These are phyloP conservation scores for Glomus cerebriforme DNA, from an alignment of 192 early-diverging fungal species.

Conservation along the genomic window DNA sequence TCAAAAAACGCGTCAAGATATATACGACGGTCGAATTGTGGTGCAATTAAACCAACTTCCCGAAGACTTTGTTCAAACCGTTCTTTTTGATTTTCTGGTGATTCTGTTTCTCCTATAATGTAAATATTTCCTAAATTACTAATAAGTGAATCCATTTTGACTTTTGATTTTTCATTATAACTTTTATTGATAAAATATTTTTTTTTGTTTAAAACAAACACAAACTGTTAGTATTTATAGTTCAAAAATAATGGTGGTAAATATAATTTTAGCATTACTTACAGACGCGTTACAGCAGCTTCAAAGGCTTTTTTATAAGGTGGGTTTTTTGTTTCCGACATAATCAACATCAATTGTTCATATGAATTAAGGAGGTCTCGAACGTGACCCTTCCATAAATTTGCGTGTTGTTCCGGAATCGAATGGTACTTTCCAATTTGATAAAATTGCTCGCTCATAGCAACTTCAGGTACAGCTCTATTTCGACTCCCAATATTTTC, in stretches of 20 bases:
- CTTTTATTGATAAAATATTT: not conserved
- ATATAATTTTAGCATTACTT: not conserved
- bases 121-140: not conserved
- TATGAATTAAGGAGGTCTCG: not conserved
- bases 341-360: not conserved
- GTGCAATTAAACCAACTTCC: not conserved
- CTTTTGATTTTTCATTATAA: slow-evolving; percentile 3
- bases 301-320: slow-evolving; percentile 29
- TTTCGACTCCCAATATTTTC: not conserved
- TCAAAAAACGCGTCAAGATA: slow-evolving; percentile 27
- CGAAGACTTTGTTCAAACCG: not conserved
- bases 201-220: not conserved
- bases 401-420: slow-evolving; percentile 2
- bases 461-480: not conserved
- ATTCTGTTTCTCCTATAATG: not conserved
- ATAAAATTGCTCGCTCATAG: not conserved
- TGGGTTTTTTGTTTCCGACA: slow-evolving; percentile 6
- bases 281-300: slow-evolving; percentile 24
- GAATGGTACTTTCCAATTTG: not conserved
- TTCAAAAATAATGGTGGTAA: too few species aligned
- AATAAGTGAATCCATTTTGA: not conserved
- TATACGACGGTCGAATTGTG: not conserved
- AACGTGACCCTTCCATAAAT: slow-evolving; percentile 6
- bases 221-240: too few species aligned
- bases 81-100: not conserved